These are phyloP conservation scores for Penicillium sp. DNA, from an alignment of 2,329 filamentous ascomycete species.

Conservation along the genomic window DNA sequence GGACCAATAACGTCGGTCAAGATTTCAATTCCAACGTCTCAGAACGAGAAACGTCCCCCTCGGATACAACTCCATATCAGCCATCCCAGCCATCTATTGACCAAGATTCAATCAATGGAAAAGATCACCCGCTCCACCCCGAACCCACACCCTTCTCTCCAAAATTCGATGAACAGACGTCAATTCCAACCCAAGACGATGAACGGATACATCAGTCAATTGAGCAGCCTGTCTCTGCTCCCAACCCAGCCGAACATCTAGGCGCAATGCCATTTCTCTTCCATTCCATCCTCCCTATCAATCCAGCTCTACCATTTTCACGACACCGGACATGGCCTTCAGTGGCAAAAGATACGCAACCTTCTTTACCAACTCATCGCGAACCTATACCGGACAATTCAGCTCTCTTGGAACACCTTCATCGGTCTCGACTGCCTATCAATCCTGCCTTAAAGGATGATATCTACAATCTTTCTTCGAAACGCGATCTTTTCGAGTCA, in stretches of 20 bases:
- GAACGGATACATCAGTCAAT: neutral
- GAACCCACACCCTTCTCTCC: neutral
- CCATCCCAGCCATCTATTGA: neutral
- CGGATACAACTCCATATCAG: neutral
- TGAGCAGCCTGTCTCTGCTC: neutral
- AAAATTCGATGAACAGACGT: neutral
- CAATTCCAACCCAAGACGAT: neutral
- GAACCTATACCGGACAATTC: neutral
- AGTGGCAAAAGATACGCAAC: neutral
- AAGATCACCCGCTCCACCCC: neutral
- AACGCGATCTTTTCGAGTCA: neutral
- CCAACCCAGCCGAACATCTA: neutral
- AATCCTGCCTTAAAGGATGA: neutral
- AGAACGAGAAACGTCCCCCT: neutral
- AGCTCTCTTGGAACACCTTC: neutral
- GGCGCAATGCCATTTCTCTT: constrained; percentile 26
- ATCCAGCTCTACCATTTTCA: constrained; percentile 24
- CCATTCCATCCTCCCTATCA: constrained; percentile 34
- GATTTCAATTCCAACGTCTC: neutral
- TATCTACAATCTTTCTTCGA: neutral
- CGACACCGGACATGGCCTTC: constrained; percentile 7
- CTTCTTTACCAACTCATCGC: neutral
- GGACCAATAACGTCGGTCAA: neutral
- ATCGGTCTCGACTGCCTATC: neutral
- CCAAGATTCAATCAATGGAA: neutral